Conservation (phyloP, 73 alveolate genomes). For the Symbiodinium natans region DNA sequence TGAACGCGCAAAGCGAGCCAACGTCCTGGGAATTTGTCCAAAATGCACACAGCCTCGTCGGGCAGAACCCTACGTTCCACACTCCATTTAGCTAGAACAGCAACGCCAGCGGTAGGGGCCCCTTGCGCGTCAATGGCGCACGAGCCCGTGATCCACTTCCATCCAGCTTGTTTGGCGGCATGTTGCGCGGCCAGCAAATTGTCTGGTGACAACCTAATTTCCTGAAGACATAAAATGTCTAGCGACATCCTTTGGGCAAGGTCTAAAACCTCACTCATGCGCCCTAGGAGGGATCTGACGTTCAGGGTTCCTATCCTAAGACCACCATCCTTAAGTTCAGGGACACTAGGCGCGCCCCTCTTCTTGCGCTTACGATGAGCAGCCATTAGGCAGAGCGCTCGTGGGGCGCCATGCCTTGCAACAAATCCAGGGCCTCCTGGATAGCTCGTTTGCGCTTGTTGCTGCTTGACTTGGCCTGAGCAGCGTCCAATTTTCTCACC, state of each 20-base stretch:
- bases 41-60: neutral
- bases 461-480: neutral
- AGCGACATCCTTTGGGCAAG: neutral
- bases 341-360: neutral
- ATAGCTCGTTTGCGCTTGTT: neutral
- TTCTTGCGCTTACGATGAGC: neutral
- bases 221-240: slow-evolving; percentile 14
- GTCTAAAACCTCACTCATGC: neutral
- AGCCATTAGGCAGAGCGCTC: neutral
- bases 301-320: slow-evolving; percentile 9
- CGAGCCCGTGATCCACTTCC: neutral
- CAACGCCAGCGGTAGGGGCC: slow-evolving; percentile 25
- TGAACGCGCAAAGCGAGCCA: slow-evolving; percentile 18
- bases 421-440: neutral
- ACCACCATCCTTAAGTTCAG: neutral
- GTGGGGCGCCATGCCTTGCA: neutral
- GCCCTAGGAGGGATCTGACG: slow-evolving; percentile 9
- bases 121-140: slow-evolving; percentile 5
- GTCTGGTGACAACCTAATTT: neutral
- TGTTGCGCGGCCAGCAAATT: neutral
- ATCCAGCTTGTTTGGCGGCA: slow-evolving; percentile 1
- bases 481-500: neutral
- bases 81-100: neutral
- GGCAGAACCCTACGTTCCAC: neutral
- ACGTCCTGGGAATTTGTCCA: neutral